phyloP scores from a whole-genome alignment of 2,329 filamentous ascomycete genomes.

The Aspergillus transmontanensis region DNA sequence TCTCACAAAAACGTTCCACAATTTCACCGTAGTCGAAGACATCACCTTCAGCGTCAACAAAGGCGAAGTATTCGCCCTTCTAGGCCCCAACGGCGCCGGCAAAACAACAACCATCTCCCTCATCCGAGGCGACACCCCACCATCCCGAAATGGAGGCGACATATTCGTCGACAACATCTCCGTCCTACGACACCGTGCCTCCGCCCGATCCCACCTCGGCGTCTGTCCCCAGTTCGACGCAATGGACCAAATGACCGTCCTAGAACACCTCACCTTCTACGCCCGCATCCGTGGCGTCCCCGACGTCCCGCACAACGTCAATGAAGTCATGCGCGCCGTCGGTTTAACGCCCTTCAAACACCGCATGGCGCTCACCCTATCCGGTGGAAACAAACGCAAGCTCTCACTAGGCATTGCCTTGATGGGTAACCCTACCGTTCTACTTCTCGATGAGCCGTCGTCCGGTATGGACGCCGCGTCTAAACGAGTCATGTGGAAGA shows the following conservation, averaged over 20 bases:
- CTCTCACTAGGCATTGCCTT: conserved; percentile 84
- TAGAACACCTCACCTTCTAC: conserved; percentile 86
- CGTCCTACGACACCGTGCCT: conserved; percentile 70
- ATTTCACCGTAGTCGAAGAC: conserved; percentile 81
- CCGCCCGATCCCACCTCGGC: conserved; percentile 76
- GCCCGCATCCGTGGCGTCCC: conserved; percentile 78
- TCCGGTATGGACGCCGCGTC: conserved; percentile 88
- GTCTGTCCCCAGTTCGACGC: conserved; percentile 90
- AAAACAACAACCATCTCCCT: conserved; percentile 89
- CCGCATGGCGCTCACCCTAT: conserved; percentile 77
- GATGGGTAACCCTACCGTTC: conserved; percentile 85
- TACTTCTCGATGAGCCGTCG: conserved; percentile 86
- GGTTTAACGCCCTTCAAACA: conserved; percentile 71
- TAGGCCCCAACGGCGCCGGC: conserved; percentile 89
- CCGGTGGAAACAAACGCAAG: conserved; percentile 93
- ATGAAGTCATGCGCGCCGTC: conserved; percentile 76
- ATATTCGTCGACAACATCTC: conserved; percentile 78
- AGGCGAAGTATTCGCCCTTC: conserved; percentile 82
- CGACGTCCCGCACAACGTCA: conserved; percentile 75
- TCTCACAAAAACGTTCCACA: conserved; percentile 76
- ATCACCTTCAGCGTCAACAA: conserved; percentile 79
- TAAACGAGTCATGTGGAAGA: conserved; percentile 92
- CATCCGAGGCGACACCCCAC: conserved; percentile 84
- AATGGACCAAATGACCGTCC: conserved; percentile 86
- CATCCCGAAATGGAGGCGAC: conserved; percentile 71